A percentile compares a stretch with the other conserved stretches of the same genome.
Evolutionary conservation across 495 filamentous ascomycete species (phyloP).

Genomic region (Penicillium lividum): DNA sequence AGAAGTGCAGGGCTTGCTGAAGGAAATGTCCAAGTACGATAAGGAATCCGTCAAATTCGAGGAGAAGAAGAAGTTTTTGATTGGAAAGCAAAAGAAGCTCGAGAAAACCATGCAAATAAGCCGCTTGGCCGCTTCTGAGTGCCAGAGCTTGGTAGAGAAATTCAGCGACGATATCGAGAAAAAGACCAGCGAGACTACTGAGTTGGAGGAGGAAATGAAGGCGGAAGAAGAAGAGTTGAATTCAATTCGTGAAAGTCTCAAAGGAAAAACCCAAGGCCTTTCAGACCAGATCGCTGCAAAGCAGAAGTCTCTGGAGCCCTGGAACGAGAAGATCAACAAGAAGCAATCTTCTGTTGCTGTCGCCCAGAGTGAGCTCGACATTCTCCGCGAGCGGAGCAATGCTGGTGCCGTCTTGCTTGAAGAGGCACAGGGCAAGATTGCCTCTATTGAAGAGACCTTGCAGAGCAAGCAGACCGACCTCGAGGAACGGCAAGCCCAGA

Average conservation of each 20-base stretch:
- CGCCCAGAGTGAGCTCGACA: constrained; percentile 89
- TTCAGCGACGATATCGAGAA: constrained; percentile 75
- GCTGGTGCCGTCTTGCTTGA: constrained; percentile 79
- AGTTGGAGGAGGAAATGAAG: constrained; percentile 72
- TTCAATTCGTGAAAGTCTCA: constrained; percentile 76
- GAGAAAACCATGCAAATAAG: constrained; percentile 81
- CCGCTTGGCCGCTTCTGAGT: constrained; percentile 69
- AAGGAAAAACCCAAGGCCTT: constrained; percentile 92
- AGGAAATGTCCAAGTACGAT: constrained; percentile 89
- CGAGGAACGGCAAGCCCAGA: constrained; percentile 71
- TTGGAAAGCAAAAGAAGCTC: constrained; percentile 87
- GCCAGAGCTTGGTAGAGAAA: constrained; percentile 74
- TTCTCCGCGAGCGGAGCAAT: constrained; percentile 83
- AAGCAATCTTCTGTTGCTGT: constrained; percentile 93
- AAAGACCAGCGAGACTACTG: constrained; percentile 65
- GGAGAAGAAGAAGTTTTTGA: constrained; percentile 92
- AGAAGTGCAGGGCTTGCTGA: constrained; percentile 72
- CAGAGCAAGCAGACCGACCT: constrained; percentile 71
- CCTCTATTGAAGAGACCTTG: constrained; percentile 66
- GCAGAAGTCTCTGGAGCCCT: constrained; percentile 93
- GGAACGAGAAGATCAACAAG: constrained; percentile 94
- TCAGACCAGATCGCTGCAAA: constrained; percentile 90
- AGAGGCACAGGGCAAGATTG: constrained; percentile 80
- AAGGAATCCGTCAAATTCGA: constrained; percentile 97
- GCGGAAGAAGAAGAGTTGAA: constrained; percentile 80